A percentile compares a stretch with the other conserved stretches of the same genome.
phyloP scores from a whole-genome alignment of 139 green algal species.

The Tetradesmus obliquus region DNA sequence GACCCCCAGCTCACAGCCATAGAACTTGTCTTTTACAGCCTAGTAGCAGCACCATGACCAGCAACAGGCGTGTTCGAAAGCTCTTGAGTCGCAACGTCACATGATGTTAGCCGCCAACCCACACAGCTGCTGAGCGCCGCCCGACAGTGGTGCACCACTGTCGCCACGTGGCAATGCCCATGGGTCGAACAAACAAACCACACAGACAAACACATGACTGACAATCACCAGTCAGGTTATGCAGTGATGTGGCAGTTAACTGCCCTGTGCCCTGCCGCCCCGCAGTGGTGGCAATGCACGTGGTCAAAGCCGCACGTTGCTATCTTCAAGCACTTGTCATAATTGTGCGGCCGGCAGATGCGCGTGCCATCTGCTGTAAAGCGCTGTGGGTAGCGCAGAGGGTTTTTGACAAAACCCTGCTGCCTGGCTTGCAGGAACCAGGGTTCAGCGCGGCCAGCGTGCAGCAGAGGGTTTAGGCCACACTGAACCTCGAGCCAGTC shows the following conservation, averaged over 20 bases:
- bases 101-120: background rate
- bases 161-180: no score
- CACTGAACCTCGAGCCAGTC: background rate
- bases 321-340: conserved; percentile 33
- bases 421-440: conserved; percentile 12
- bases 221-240: background rate
- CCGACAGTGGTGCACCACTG: no score
- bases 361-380: background rate
- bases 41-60: background rate
- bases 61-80: background rate
- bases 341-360: conserved; percentile 53
- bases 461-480: background rate
- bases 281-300: conserved; percentile 47
- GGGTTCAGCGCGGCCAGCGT: conserved; percentile 5
- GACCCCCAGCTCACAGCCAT: no score
- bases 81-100: background rate
- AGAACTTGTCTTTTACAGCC: background rate
- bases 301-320: conserved; percentile 48
- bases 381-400: conserved; percentile 38
- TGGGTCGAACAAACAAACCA: no score
- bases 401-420: conserved; percentile 17
- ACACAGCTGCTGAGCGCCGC: background rate
- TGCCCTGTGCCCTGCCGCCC: conserved; percentile 22
- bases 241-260: conserved; percentile 11
- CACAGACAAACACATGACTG: no score